Evolutionary conservation across 345 rosid species (phyloP).

Genomic region (Nephelium lappaceum): DNA sequence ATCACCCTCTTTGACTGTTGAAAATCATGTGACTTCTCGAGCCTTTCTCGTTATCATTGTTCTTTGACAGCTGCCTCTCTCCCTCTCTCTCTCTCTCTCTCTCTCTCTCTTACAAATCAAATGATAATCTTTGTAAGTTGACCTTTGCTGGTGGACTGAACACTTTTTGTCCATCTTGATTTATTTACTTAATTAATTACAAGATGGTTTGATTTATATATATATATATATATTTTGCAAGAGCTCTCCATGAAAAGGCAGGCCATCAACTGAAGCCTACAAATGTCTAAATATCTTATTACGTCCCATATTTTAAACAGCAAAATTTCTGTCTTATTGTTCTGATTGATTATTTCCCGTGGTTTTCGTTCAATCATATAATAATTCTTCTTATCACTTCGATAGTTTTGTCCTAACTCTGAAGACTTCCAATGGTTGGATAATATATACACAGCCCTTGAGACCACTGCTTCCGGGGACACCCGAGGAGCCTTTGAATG

Average conservation of each 20-base stretch:
- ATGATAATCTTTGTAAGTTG: constrained; percentile 32
- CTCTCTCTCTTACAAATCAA: constrained; percentile 25
- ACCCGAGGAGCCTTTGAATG: constrained; percentile 8
- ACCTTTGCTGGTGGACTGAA: constrained; percentile 45
- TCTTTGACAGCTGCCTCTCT: constrained; percentile 30
- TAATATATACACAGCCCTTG: neutral
- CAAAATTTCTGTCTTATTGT: constrained; percentile 14
- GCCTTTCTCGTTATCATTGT: constrained; percentile 34
- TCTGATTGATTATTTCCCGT: constrained; percentile 1
- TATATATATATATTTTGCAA: neutral
- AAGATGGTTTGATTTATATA: neutral
- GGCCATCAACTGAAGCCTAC: constrained; percentile 12
- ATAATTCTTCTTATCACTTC: constrained; percentile 13
- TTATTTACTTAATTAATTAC: neutral
- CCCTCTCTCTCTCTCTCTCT: constrained; percentile 19
- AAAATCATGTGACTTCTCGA: constrained; percentile 21
- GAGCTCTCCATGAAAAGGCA: constrained; percentile 7
- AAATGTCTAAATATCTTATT: neutral
- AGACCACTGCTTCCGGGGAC: neutral
- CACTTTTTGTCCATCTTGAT: constrained; percentile 13
- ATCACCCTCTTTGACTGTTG: constrained; percentile 18
- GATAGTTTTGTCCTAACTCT: constrained; percentile 4
- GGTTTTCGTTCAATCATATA: neutral
- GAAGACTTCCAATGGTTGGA: neutral
- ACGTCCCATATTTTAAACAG: neutral